phyloP scores from a whole-genome alignment of 2,329 filamentous ascomycete genomes.

The Trichoderma gracile region DNA sequence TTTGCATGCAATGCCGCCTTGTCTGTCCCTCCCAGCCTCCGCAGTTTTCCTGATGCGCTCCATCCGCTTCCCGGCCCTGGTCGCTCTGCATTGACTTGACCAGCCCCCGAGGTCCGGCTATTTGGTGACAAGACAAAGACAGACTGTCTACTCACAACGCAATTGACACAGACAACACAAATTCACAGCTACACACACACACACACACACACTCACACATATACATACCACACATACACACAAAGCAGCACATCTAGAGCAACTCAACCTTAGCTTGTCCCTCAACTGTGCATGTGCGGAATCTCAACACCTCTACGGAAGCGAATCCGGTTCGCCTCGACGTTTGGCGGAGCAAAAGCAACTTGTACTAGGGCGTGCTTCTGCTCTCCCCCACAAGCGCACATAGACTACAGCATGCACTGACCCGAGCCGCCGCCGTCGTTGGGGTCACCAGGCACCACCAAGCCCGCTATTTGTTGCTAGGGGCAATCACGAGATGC shows the following conservation, averaged over 20 bases:
- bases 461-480: not conserved
- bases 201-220: too few species aligned
- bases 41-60: constrained; percentile 2
- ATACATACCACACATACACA: too few species aligned
- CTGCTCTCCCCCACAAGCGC: too few species aligned
- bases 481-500: constrained; percentile 20
- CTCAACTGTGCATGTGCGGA: not conserved
- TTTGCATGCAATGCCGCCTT: not conserved
- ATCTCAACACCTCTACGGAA: not conserved
- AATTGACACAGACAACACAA: constrained; percentile 7
- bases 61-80: not conserved
- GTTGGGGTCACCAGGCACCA: constrained; percentile 8
- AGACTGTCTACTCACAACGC: too few species aligned
- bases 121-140: too few species aligned
- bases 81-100: not conserved
- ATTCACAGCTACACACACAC: too few species aligned
- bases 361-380: too few species aligned
- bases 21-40: not conserved
- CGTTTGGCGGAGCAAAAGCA: constrained; percentile 1
- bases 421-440: not conserved
- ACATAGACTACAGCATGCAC: not conserved
- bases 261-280: not conserved
- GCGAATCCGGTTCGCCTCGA: constrained; percentile 14
- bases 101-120: not conserved
- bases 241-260: too few species aligned